Evolutionary conservation across 2,329 filamentous ascomycete genomes (phyloP).

Genomic region (Kalaharituber pfeilii): DNA sequence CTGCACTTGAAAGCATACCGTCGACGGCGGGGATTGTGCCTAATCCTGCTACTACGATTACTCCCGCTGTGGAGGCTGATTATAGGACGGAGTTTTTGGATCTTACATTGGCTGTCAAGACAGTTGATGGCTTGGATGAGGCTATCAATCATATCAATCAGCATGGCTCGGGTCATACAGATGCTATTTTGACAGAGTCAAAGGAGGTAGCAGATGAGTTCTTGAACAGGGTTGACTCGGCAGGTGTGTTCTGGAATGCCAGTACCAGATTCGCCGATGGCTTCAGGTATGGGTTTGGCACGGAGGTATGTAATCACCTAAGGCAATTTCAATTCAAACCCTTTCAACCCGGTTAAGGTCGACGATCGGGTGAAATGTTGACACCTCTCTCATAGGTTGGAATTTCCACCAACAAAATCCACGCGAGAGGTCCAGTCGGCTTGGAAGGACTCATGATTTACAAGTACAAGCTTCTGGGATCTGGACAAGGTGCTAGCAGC

Average conservation of each 20-base stretch:
- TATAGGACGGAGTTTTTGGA: constrained; percentile 82
- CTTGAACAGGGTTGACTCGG: constrained; percentile 69
- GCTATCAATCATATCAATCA: constrained; percentile 80
- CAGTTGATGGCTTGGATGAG: constrained; percentile 47
- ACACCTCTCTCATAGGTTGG: constrained; percentile 36
- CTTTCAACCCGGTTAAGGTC: too few relatives aligned
- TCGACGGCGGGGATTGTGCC: constrained; percentile 21
- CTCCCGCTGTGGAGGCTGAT: constrained; percentile 51
- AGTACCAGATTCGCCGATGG: constrained; percentile 89
- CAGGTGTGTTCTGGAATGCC: constrained; percentile 93
- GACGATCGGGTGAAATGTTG: too few relatives aligned
- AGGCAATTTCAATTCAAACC: not conserved
- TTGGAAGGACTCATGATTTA: constrained; percentile 92
- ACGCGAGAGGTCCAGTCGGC: constrained; percentile 80
- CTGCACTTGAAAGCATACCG: constrained; percentile 37
- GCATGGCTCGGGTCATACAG: constrained; percentile 87
- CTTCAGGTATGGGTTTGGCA: constrained; percentile 93
- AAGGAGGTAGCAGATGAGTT: constrained; percentile 56
- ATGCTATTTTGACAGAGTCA: constrained; percentile 64
- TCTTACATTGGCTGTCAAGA: constrained; percentile 67
- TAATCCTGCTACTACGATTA: constrained; percentile 32
- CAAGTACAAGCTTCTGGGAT: constrained; percentile 78
- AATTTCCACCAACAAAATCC: constrained; percentile 98
- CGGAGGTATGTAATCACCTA: constrained; percentile 40
- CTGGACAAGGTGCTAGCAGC: constrained; percentile 61